Evolutionary conservation across 1,284 basidiomycete genomes (phyloP).

Genomic region (Fomes fomentarius): DNA sequence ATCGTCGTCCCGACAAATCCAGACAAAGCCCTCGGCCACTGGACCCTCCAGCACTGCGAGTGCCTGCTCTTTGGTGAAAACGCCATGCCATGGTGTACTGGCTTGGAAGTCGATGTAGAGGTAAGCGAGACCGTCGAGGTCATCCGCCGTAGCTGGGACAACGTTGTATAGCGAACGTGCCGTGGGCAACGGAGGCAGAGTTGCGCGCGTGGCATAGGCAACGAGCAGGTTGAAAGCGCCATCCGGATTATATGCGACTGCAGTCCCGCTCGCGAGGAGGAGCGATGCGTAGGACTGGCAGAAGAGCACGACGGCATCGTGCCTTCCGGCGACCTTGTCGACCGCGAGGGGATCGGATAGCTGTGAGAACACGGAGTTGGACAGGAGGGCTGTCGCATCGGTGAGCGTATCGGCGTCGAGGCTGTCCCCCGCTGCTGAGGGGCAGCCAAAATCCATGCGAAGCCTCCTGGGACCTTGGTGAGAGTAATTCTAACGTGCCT

Average conservation of each 20-base stretch:
- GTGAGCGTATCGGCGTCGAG: background rate
- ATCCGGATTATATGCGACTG: conserved; percentile 6
- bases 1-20: background rate
- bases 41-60: background rate
- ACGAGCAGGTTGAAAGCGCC: conserved; percentile 6
- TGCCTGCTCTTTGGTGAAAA: background rate
- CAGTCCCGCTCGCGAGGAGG: conserved; percentile 9
- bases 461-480: background rate
- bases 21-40: background rate
- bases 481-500: background rate
- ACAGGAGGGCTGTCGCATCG: conserved; percentile 1
- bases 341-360: conserved; percentile 1
- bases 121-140: conserved; percentile 1
- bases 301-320: conserved; percentile 21
- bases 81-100: background rate
- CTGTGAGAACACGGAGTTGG: background rate
- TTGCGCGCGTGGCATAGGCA: conserved; percentile 20
- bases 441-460: conserved; percentile 5
- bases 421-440: background rate
- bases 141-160: background rate
- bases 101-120: conserved; percentile 8
- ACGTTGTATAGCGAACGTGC: background rate
- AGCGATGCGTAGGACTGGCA: conserved; percentile 16
- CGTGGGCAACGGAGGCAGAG: conserved; percentile 13
- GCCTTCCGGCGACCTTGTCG: conserved; percentile 25